Evolutionary conservation across 805 yeast genomes (phyloP).

Genomic region (Pichia cephalocereana): DNA sequence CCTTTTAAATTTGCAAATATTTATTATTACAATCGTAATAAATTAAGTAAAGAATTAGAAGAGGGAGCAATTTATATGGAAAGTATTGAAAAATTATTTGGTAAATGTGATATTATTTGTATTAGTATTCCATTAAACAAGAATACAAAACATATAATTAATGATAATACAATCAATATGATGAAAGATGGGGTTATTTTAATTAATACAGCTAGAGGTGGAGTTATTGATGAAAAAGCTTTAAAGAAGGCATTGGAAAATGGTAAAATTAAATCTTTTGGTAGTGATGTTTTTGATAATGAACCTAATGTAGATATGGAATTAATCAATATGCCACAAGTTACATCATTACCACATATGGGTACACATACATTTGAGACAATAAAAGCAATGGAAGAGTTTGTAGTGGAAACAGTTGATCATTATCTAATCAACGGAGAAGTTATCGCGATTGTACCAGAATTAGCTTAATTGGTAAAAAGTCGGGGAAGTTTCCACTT

Average conservation of each 20-base stretch:
- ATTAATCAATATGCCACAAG: conserved; percentile 52
- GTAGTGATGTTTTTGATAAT: conserved; percentile 66
- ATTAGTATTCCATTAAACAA: conserved; percentile 71
- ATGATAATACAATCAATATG: conserved; percentile 47
- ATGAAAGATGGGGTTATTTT: conserved; percentile 74
- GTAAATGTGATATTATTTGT: conserved; percentile 58
- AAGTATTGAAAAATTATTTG: conserved; percentile 56
- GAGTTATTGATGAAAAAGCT: conserved; percentile 61
- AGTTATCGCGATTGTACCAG: conserved; percentile 76
- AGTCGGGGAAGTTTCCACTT: too few relatives aligned
- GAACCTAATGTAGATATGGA: conserved; percentile 69
- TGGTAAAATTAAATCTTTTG: conserved; percentile 61
- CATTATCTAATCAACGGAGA: conserved; percentile 54
- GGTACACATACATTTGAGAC: conserved; percentile 78
- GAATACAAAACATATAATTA: conserved; percentile 60
- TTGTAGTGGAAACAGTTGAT: conserved; percentile 60
- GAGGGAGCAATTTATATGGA: conserved; percentile 57
- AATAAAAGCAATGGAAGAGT: conserved; percentile 69
- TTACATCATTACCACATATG: conserved; percentile 79
- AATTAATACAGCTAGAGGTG: conserved; percentile 86
- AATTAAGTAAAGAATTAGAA: conserved; percentile 53
- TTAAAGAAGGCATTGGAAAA: conserved; percentile 45
- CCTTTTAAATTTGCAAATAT: conserved; percentile 73
- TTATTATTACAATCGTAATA: conserved; percentile 62
- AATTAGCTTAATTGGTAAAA: conserved; percentile 28